Evolutionary conservation across 2,329 filamentous ascomycete genomes (phyloP).

Genomic region (Verticillium albo-atrum): DNA sequence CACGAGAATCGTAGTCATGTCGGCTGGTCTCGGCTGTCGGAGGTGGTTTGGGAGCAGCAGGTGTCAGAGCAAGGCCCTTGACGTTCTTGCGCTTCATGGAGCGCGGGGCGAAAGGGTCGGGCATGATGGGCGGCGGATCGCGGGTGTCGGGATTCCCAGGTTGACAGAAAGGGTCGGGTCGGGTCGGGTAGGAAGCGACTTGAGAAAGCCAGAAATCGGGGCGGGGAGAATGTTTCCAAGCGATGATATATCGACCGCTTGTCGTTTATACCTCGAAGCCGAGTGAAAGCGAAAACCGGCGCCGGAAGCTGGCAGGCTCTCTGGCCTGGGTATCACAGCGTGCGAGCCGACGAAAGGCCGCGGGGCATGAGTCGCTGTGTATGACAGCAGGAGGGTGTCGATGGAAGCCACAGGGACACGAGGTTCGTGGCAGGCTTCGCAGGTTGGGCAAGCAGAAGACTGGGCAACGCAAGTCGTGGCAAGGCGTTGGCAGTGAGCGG

Average conservation of each 20-base stretch:
- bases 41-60: constrained; percentile 66
- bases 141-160: neutral
- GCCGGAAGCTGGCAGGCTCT: neutral
- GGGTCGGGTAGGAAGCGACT: neutral
- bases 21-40: constrained; percentile 70
- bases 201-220: neutral
- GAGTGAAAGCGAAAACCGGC: neutral
- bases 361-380: no score
- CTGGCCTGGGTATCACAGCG: no score
- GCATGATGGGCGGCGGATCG: constrained; percentile 39
- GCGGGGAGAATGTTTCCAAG: neutral
- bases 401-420: no score
- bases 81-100: constrained; percentile 99
- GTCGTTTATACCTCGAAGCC: neutral
- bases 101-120: constrained; percentile 59
- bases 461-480: neutral
- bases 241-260: neutral
- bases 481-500: neutral
- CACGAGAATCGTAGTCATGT: constrained; percentile 54
- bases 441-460: neutral
- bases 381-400: no score
- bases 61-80: constrained; percentile 86
- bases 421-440: no score
- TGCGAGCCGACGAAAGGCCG: no score
- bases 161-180: neutral